Conservation (phyloP, 1,284 basidiomycete genomes). For the Ceraceosorus bombacis region DNA sequence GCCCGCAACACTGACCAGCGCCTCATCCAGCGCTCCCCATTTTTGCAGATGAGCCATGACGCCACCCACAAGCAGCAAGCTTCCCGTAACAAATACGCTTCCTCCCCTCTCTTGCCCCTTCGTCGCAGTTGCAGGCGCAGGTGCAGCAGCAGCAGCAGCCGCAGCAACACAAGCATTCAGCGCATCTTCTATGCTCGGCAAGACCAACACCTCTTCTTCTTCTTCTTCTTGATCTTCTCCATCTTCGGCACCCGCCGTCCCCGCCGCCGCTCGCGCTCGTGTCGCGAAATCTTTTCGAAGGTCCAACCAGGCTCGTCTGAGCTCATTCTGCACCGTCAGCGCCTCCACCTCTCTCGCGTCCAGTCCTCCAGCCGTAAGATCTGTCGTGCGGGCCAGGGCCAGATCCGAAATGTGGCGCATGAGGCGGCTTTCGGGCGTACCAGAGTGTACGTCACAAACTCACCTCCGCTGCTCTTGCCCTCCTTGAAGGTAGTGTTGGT, state of each 20-base stretch:
- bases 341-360: conserved; percentile 33
- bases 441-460: conserved; percentile 56
- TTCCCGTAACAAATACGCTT: conserved; percentile 77
- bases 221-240: not conserved
- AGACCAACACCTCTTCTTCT: conserved; percentile 55
- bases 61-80: conserved; percentile 88
- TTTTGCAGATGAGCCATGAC: conserved; percentile 59
- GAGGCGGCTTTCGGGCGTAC: conserved; percentile 50
- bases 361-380: conserved; percentile 29
- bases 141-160: too few relatives aligned
- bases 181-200: conserved; percentile 83
- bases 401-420: not conserved
- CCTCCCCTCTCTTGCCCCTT: conserved; percentile 46
- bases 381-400: conserved; percentile 1
- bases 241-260: too few relatives aligned
- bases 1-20: conserved; percentile 10
- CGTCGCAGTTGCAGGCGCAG: conserved; percentile 14
- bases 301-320: conserved; percentile 27
- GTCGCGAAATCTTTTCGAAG: conserved; percentile 11
- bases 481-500: conserved; percentile 88
- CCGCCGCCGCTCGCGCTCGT: too few relatives aligned
- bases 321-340: conserved; percentile 36
- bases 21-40: conserved; percentile 29
- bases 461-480: conserved; percentile 52
- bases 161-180: not conserved